Evolutionary conservation across 371 early-diverging fungal genomes (phyloP).

Genomic region (Apophysomyces variabilis): DNA sequence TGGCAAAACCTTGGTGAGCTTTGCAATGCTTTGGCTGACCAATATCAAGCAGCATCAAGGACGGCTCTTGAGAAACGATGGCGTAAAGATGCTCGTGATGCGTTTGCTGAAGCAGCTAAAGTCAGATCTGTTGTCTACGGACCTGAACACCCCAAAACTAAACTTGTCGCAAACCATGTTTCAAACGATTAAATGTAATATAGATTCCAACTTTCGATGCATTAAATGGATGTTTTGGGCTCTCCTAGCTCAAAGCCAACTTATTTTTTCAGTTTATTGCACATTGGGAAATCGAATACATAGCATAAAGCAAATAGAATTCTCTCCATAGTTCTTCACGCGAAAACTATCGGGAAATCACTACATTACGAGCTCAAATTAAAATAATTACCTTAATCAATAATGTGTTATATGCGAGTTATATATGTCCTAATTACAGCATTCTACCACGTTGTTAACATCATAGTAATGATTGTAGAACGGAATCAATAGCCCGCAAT

Average conservation of each 20-base stretch:
- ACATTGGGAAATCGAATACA: not conserved
- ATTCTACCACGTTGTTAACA: not conserved
- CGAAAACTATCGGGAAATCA: not conserved
- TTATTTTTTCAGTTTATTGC: not conserved
- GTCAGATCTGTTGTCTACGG: conserved; percentile 57
- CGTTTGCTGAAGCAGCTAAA: conserved; percentile 50
- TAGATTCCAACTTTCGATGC: not conserved
- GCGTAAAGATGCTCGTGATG: conserved; percentile 53
- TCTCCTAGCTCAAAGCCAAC: too few species aligned
- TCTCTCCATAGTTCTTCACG: not conserved
- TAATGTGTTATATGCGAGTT: not conserved
- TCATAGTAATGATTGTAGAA: not conserved
- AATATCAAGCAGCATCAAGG: conserved; percentile 31
- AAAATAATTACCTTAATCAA: not conserved
- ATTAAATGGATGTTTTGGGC: too few species aligned
- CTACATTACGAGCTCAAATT: not conserved
- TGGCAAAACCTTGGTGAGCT: conserved; percentile 66
- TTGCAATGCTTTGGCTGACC: conserved; percentile 48
- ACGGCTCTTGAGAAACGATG: conserved; percentile 36
- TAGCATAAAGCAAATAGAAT: not conserved
- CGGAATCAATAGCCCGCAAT: not conserved
- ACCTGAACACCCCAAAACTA: conserved; percentile 51
- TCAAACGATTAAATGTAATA: not conserved
- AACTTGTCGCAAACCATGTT: conserved; percentile 16
- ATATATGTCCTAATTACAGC: not conserved